Base-by-base conservation (phyloP, 1,284 basidiomycete genomes). In the Ustilago crameri region DNA sequence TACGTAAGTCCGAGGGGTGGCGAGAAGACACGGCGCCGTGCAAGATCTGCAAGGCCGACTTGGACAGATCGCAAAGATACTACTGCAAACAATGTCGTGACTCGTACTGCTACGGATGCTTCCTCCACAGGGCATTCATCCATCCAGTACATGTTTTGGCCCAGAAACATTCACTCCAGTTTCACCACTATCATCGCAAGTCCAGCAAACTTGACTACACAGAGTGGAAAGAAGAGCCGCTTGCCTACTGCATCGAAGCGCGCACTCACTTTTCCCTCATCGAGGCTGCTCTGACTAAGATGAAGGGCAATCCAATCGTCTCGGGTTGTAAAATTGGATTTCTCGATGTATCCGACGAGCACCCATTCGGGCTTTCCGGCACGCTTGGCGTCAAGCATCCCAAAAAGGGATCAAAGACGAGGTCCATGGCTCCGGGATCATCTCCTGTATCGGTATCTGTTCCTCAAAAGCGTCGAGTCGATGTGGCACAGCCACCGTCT, bases 71-170 rank as follows among this genome's bases (percentile, higher is more conserved):
- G 15, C 61, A 60, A 41, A 51, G 70, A 10, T 57, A 65, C 51
- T 51, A 55, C 24, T 73, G 70, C 54, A 53, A 60, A 35, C 70
- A 61, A 9, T 73, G 70, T 45, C 41, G 55, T 8, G 51, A 56
- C 38, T 65, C 65, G 41, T 73, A 54, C 51, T 73, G 70, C 60
- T 58, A 54, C 15, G 70, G 57, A 45, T 73, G 70, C 35, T 47
- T 73, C 5, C 45, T 73, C 12, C 65, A 62, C 49, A 53, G 38
- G 51, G 3, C 51, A 20, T 61, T 58, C 51, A 73, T 73, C 50
- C 65, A 68, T 57, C 70, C 70, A 0, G 70, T 60, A 20, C 65
- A 73, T 22, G 55, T 51, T 26, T 47, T 73, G 49, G 70, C 70
- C 1, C 65, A 68, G 37, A 44, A 55, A 7, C 37, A 68, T 9